Conservation (phyloP, 192 early-diverging fungal species). For the Chytriomyces confervae region DNA sequence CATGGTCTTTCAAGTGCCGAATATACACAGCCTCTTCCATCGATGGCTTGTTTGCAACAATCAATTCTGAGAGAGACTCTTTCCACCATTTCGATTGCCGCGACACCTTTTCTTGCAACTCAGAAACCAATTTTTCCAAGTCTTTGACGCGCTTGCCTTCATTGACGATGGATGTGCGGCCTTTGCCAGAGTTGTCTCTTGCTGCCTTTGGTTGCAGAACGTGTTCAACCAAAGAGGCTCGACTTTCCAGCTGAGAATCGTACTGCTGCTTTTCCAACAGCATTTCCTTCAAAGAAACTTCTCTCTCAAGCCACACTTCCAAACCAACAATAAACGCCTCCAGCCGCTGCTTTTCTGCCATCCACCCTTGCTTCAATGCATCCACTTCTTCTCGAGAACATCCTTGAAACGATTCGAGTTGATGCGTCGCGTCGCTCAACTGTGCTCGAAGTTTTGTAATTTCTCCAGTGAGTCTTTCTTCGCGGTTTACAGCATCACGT, state of each 20-base stretch:
- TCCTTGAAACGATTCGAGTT: not conserved
- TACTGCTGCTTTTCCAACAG: conserved; percentile 21
- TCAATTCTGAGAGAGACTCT: not conserved
- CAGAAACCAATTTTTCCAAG: conserved; percentile 23
- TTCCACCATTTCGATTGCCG: not conserved
- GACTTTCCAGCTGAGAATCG: not conserved
- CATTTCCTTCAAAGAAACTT: conserved; percentile 22
- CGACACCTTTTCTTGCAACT: conserved; percentile 32
- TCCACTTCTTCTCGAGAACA: conserved; percentile 31
- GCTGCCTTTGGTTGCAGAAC: not conserved
- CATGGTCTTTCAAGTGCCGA: conserved; percentile 34
- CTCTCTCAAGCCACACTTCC: conserved; percentile 32
- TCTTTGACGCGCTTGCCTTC: conserved; percentile 25
- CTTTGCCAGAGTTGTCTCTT: not conserved
- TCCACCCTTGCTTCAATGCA: conserved; percentile 4
- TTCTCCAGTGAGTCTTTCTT: not conserved
- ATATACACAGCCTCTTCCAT: conserved; percentile 39
- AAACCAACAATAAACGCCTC: conserved; percentile 37
- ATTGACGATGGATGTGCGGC: not conserved
- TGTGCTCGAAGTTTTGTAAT: conserved; percentile 30
- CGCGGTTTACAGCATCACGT: not conserved
- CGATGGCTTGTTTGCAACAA: conserved; percentile 1
- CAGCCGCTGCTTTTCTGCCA: conserved; percentile 7
- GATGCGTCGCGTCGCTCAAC: conserved; percentile 13
- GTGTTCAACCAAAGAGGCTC: not conserved